Base-by-base conservation (phyloP, 495 filamentous ascomycete genomes). In the Extremus antarcticus region DNA sequence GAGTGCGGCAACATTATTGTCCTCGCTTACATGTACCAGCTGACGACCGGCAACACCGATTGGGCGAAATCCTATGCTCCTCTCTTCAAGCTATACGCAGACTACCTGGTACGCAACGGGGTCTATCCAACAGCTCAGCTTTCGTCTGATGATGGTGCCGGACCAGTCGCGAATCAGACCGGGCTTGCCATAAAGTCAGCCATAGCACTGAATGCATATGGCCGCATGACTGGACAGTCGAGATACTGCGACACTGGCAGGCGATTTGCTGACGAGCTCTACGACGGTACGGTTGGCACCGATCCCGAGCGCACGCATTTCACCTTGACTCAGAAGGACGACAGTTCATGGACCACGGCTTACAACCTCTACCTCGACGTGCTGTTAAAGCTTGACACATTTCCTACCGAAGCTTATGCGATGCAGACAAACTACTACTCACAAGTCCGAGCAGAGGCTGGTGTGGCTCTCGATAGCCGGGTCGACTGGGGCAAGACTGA, bases 131-230 rank as follows among this genome's bases (percentile, higher is more conserved):
- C 66, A 1, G 55, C 68, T 2, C 79, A 83, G 58, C 69, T 78
- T 15, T 78, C 75, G 39, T 78, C 76, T 2, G 78, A 79, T 57
- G 79, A 81, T 59, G 74, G 73, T 19, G 72, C 73, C 4, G 76
- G 75, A 0, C 61, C 71, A 13, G 62, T 76, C 0, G 66, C 74
- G 7, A 79, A 80, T 56, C 73, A 79, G 58, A 81, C 77, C 2
- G 78, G 76, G 55, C 70, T 81, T 1, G 78, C 78, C 3, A 77
- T 81, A 59, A 80, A 79, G 50, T 74, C 76, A 23, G 76, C 77
- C 1, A 70, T 83, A 1, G 78, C 73, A 1, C 66, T 83, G 25
- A 74, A 71, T 43, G 76, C 77, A 29, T 74, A 68, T 55, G 74
- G 76, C 4, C 63, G 65, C 21, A 51, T 77, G 39, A 71, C 67